Evolutionary conservation across 768 basidiomycete genomes (phyloP), one percentile per base, ranked within the genome.

Genomic region (Boletus tomentosulus): DNA sequence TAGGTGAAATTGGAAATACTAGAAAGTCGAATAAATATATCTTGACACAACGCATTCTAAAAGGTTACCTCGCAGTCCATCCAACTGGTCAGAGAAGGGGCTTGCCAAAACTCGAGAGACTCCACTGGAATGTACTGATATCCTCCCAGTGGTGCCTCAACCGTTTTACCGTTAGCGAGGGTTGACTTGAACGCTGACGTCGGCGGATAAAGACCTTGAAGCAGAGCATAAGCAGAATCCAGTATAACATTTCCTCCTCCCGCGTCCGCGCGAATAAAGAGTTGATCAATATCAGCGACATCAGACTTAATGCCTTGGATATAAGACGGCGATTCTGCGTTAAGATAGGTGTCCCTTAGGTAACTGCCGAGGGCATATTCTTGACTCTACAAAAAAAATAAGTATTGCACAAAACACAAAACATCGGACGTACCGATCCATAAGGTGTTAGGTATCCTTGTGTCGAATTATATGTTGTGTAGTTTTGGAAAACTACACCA

Each of bases 161-260:
- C 74, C 13, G 66, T 78, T 24, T 84, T 79, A 52, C 85, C 88
- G 59, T 91, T 85, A 3, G 88, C 91, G 19, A 95, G 81, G 10
- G 75, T 77, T 53, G 85, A 84, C 60, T 76, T 81, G 67, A 85
- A 85, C 48, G 78, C 74, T 7, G 74, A 65, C 57, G 79, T 87
- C 6, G 90, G 88, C 11, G 91, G 91, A 76, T 86, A 91, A 49
- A 93, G 77, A 33, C 91, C 90, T 65, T 93, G 92, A 41, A 91
- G 77, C 35, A 92, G 73, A 7, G 90, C 89, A 55, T 86, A 85
- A 15, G 89, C 84, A 7, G 87, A 87, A 75, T 92, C 88, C 70
- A 89, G 86, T 57, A 90, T 88, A 45, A 86, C 84, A 22, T 82
- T 78, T 46, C 90, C 90, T 69, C 84, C 84, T 41, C 89, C 89